These are phyloP conservation scores for Trapa bicornis DNA, from an alignment of 345 rosid genomes.

Conservation along the genomic window DNA sequence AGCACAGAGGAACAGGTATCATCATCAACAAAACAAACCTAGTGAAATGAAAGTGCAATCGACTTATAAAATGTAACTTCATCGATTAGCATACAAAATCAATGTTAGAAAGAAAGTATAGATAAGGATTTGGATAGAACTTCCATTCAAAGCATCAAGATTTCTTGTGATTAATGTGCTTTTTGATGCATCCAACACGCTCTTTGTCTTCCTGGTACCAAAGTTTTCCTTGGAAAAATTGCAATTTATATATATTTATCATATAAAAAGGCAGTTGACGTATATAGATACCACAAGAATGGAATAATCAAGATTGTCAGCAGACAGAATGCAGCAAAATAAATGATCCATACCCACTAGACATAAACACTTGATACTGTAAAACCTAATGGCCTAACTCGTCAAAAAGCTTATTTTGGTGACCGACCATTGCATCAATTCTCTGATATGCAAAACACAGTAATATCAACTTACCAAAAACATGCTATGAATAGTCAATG, in stretches of 20 bases:
- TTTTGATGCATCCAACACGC: too few species aligned
- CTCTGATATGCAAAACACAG: neutral
- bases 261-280: too few species aligned
- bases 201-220: neutral
- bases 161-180: too few species aligned
- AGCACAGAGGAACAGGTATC: neutral
- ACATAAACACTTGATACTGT: slow-evolving; percentile 1
- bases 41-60: neutral
- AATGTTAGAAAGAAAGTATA: neutral
- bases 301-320: too few species aligned
- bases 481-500: neutral
- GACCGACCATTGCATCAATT: neutral
- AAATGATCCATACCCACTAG: slow-evolving; percentile 2
- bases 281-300: too few species aligned
- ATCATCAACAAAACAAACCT: neutral
- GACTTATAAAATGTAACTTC: neutral
- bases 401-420: slow-evolving; percentile 1
- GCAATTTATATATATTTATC: too few species aligned
- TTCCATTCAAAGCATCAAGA: neutral
- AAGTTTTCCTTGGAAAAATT: neutral
- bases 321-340: too few species aligned
- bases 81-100: neutral
- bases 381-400: too few species aligned
- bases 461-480: neutral
- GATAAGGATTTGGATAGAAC: neutral